phyloP scores from a whole-genome alignment of 306 rosid genomes.

The Spatholobus suberectus region DNA sequence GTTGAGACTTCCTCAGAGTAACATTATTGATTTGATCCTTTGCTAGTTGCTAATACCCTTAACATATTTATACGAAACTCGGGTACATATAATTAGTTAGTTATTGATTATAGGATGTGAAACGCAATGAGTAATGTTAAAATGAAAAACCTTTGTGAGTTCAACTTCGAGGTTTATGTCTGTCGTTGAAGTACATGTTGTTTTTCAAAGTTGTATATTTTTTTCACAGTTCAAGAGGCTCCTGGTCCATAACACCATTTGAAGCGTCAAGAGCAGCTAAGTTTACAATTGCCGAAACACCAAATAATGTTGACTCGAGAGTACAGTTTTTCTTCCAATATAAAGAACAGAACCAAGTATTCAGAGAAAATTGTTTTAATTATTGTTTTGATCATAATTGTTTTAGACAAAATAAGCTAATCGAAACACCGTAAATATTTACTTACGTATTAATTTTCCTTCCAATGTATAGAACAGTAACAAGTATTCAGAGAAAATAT shows the following conservation, averaged over 20 bases:
- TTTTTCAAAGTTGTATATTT: too few relatives aligned
- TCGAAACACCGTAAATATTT: neutral
- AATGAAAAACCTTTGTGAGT: neutral
- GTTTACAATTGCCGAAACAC: neutral
- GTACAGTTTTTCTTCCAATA: neutral
- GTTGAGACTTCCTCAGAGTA: neutral
- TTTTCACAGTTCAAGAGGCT: neutral
- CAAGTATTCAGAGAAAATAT: neutral
- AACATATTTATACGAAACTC: neutral
- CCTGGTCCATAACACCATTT: neutral
- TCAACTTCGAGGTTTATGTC: neutral
- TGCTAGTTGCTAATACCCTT: neutral
- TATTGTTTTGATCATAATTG: neutral
- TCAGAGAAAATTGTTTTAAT: neutral
- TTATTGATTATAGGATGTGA: neutral
- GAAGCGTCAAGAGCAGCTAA: neutral
- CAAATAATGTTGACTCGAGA: neutral
- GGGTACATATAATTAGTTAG: neutral
- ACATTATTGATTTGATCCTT: neutral
- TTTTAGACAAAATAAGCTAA: neutral
- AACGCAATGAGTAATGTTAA: neutral
- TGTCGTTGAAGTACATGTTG: neutral
- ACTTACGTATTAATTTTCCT: neutral
- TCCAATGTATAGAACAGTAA: neutral
- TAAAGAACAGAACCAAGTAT: neutral